Conservation (phyloP, 2,329 filamentous ascomycete species). For the Diaporthe eres region DNA sequence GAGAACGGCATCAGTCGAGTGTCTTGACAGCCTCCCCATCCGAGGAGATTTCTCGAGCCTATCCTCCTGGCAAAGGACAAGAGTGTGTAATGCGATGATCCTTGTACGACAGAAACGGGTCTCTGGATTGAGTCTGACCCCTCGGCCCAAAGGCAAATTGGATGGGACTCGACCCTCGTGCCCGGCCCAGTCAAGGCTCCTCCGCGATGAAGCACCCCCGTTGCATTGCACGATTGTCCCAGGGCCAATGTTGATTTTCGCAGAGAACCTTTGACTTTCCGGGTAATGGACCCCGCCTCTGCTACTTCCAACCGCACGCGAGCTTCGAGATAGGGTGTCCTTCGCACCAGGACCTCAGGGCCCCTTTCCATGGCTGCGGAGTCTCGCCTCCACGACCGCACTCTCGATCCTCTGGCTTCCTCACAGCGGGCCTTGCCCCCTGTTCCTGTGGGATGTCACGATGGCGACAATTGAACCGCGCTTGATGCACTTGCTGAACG, state of each 20-base stretch:
- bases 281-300: conserved; percentile 35
- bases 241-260: conserved; percentile 32
- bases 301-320: conserved; percentile 15
- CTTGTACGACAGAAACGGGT: conserved; percentile 26
- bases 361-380: conserved; percentile 46
- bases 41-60: neutral
- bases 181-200: conserved; percentile 15
- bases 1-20: conserved; percentile 11
- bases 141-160: conserved; percentile 31
- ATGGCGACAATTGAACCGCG: conserved; percentile 78
- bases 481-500: conserved; percentile 75
- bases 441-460: conserved; percentile 50
- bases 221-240: conserved; percentile 27
- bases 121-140: conserved; percentile 29
- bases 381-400: conserved; percentile 54
- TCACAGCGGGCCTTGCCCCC: conserved; percentile 30
- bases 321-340: conserved; percentile 26
- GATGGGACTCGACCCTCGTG: conserved; percentile 29
- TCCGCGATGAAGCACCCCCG: conserved; percentile 29
- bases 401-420: conserved; percentile 30
- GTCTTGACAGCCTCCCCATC: neutral
- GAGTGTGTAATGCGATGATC: conserved; percentile 15
- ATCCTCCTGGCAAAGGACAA: neutral
- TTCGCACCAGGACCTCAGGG: conserved; percentile 29
- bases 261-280: conserved; percentile 16